Evolutionary conservation across 179 eudicot species (phyloP), one percentile per base, ranked within the genome.

Genomic region (Spergularia azorica): DNA sequence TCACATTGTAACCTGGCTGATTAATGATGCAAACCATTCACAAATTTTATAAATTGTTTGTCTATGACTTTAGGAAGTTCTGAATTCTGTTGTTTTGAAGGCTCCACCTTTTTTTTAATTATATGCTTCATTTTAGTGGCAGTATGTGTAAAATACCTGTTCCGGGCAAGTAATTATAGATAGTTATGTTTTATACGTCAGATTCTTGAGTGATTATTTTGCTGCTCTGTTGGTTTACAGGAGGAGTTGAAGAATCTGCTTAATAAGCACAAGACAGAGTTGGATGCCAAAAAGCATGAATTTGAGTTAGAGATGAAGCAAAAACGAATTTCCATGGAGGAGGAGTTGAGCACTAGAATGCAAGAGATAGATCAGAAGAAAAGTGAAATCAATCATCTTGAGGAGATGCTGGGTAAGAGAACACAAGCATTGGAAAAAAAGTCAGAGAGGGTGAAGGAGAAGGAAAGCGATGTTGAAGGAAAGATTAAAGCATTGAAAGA

Each of bases 371-470:
- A 82, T 71, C 82, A 78, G 59, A 90, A 84, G 78, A 89, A 83
- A 85, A 74, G 57, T 63, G 94, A 91, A 79, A 79, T 94, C 61
- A 79, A 76, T 73, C 98, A 94, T 77, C 81, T 70, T 71, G 94
- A 89, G 83, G 86, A 78, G 67, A 94, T 89, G 81, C 78, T 95
- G 58, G 79, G 83, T 69, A 94, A 91, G 77, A 83, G 70, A 76
- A 97, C 89, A 78, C 82, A 84, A 71, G 89, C 88, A 15, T 73
- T 90, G 74, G 91, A 89, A 69, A 90, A 84, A 79, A 94, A 89
- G 83, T 81, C 88, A 3, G 93, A 87, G 71, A 92, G 94, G 77
- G 68, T 89, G 51, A 95, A 90, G 77, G 99, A 89, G 77, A 95
- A 86, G 82, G 99, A 91, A 77, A 88, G 84, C 82, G 91, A 93